Evolutionary conservation across 2,329 filamentous ascomycete genomes (phyloP).

Genomic region (Thielaviopsis punctulata): DNA sequence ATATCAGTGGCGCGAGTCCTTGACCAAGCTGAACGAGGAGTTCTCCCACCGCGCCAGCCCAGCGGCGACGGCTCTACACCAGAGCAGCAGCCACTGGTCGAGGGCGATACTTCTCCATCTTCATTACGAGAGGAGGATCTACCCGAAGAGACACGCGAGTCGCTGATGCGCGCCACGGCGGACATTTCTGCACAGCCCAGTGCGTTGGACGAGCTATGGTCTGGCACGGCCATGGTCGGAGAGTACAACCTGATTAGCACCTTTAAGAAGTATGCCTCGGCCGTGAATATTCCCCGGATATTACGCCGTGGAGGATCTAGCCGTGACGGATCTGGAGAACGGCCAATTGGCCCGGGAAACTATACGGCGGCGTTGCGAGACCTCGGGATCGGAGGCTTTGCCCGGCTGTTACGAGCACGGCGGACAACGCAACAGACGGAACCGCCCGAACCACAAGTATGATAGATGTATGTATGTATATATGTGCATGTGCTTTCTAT

Average conservation of each 20-base stretch:
- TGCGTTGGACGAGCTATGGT: constrained; percentile 27
- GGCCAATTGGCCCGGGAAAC: constrained; percentile 1
- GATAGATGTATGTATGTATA: constrained; percentile 6
- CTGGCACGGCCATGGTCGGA: constrained; percentile 36
- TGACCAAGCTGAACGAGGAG: constrained; percentile 6
- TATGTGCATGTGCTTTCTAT: neutral
- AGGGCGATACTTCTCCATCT: neutral
- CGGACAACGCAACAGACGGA: neutral
- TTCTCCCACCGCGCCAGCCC: neutral
- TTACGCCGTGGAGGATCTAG: neutral
- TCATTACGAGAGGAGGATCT: neutral
- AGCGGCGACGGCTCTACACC: neutral
- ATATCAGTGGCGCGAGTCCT: constrained; percentile 6
- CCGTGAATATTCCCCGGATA: constrained; percentile 3
- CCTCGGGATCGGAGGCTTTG: constrained; percentile 2
- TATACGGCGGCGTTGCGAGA: constrained; percentile 6
- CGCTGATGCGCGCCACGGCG: neutral
- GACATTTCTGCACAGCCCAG: neutral
- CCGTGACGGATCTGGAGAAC: neutral
- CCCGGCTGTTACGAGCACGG: constrained; percentile 1
- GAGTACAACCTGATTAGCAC: constrained; percentile 36
- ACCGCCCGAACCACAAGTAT: neutral
- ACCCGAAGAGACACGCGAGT: constrained; percentile 1
- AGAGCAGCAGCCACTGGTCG: neutral
- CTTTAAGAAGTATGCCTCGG: constrained; percentile 10